phyloP scores from a whole-genome alignment of 2,329 filamentous ascomycete species.

The Fusarium incarnatum region DNA sequence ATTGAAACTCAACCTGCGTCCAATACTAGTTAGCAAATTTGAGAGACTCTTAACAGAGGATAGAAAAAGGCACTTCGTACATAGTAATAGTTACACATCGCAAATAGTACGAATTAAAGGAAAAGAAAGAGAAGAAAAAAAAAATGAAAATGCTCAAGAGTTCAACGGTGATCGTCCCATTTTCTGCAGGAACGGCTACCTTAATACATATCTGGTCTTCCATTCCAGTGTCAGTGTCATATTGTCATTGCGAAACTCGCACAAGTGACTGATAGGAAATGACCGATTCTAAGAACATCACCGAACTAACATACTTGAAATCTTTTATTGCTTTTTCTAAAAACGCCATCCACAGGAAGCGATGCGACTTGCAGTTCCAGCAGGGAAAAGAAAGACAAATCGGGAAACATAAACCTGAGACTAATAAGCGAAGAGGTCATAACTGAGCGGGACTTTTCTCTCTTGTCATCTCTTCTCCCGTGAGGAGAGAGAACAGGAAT shows the following conservation, averaged over 20 bases:
- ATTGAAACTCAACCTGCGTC: conserved; percentile 40
- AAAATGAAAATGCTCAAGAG: not conserved
- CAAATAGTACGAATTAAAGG: conserved; percentile 1
- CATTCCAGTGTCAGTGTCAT: conserved; percentile 5
- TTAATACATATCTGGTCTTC: conserved; percentile 8
- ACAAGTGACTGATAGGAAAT: conserved; percentile 22
- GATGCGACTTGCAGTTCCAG: conserved; percentile 33
- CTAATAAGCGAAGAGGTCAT: conserved; percentile 1
- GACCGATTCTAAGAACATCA: conserved; percentile 25
- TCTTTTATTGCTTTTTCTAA: conserved; percentile 41
- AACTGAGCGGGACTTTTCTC: conserved; percentile 21
- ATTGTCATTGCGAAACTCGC: conserved; percentile 6
- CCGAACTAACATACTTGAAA: conserved; percentile 18
- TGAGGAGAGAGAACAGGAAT: conserved; percentile 27
- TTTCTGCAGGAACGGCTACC: conserved; percentile 9
- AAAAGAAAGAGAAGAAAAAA: not conserved
- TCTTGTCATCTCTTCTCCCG: conserved; percentile 36
- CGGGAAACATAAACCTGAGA: conserved; percentile 22
- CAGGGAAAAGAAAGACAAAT: conserved; percentile 25
- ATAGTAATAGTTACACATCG: conserved; percentile 46
- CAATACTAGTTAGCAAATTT: not conserved
- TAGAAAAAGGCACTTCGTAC: conserved; percentile 12
- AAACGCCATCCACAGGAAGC: conserved; percentile 27
- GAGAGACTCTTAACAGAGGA: not conserved
- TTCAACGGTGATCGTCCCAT: conserved; percentile 6